Base-by-base conservation (phyloP, 805 yeast species). In the Metschnikowia aberdeeniae region DNA sequence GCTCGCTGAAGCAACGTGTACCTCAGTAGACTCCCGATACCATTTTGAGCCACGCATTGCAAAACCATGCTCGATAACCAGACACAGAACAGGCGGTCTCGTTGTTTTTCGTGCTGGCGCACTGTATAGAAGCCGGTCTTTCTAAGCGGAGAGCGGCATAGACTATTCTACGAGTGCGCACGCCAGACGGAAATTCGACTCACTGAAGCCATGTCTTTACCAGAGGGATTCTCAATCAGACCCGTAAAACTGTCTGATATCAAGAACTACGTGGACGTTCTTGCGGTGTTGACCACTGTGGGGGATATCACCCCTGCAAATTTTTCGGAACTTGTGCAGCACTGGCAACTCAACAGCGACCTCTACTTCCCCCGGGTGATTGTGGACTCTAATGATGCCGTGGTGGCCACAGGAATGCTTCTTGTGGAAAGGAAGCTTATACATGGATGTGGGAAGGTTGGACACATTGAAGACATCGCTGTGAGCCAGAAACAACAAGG, bases 401-500 rank as follows among this genome's bases (percentile, higher is more conserved):
- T 89, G 9, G 95, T 87, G 0, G 97, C 95, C 4, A 80, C 89
- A 0, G 98, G 98, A 0, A 81, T 85, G 61, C 67, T 92, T 11
- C 57, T 93, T 9, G 70, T 93, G 6, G 99, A 92, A 63, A 76
- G 75, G 40, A 92, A 92, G 63, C 67, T 84, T 51, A 89, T 93
- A 51, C 99, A 92, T 65, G 78, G 70, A 33, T 81, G 93, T 62
- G 95, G 96, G 0, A 64, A 75, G 42, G 95, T 88, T 4, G 98
- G 98, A 1, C 98, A 92, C 67, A 85, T 92, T 51, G 99, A 92
- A 60, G 99, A 92, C 62, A 92, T 92, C 49, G 84, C 97, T 1
- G 95, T 92, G 4, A 73, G 81, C 14, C 60, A 63, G 27, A 67
- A 73, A 14, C 86, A 86, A 60, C 97, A 90, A 59, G 99, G 99